A percentile compares a stretch with the other conserved stretches of the same genome.
These are phyloP conservation scores for Avena eriantha DNA, from an alignment of 176 grass and related monocot genomes.

Conservation along the genomic window DNA sequence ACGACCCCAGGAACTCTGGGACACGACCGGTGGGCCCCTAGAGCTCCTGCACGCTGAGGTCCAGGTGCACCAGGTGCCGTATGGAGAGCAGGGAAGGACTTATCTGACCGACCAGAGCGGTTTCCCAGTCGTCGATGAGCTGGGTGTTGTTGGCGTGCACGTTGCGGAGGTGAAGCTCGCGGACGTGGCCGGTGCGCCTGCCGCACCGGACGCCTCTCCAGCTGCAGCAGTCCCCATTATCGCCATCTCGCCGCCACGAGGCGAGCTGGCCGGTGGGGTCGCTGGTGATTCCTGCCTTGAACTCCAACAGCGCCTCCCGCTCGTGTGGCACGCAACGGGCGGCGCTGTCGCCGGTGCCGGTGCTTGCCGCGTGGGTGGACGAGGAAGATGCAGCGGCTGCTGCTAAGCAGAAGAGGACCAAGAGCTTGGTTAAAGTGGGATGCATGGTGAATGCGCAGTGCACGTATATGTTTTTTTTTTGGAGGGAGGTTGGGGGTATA, in stretches of 20 bases:
- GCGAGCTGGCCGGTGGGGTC: constrained; percentile 20
- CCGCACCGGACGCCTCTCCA: constrained; percentile 37
- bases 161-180: background rate
- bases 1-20: constrained; percentile 8
- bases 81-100: constrained; percentile 31
- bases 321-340: background rate
- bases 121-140: background rate
- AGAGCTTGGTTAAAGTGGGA: background rate
- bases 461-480: no score
- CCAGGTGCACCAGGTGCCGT: constrained; percentile 21
- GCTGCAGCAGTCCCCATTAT: constrained; percentile 11
- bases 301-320: constrained; percentile 29
- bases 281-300: constrained; percentile 36
- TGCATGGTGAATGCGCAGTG: background rate
- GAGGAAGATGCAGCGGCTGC: background rate
- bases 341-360: background rate
- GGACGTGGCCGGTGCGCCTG: background rate
- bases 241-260: constrained; percentile 1
- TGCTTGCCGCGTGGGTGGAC: background rate
- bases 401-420: background rate
- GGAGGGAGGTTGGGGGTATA: no score
- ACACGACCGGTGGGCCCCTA: background rate
- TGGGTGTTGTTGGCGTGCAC: background rate
- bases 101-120: constrained; percentile 17
- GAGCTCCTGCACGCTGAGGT: constrained; percentile 4